Base-by-base conservation (phyloP, 345 rosid species). In the Draba incana region DNA sequence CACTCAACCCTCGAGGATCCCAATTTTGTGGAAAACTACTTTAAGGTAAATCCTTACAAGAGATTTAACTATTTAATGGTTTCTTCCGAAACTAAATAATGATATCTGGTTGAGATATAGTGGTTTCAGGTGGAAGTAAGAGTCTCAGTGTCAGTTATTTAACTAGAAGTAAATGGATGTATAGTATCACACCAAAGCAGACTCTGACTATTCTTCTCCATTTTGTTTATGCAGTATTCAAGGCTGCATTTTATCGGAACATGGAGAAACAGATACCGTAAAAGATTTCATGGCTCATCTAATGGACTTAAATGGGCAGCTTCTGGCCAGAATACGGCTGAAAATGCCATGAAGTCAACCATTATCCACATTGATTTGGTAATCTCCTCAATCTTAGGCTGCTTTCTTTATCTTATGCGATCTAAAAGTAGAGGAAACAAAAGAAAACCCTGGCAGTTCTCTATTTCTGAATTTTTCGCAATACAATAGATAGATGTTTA, bases 161-260 rank as follows among this genome's bases (percentile, higher is more conserved):
- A 42, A 59, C 6, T 35, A 12, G 11, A 55, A 27, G 48, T 56
- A 55, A 35, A 30, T 70, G 67, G 57, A 55, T 47, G 43, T 31
- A 46, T 57, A 9, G 53, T 70, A 47, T 61, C n/a, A 24, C 20
- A 15, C 48, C 2, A 4, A 44, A 42, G 44, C 23, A 74, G 57
- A 46, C 11, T 44, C 39, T 39, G 64, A 47, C 62, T 64, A 54
- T 68, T 48, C 11, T 25, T 70, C 27, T 30, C 50, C 24, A 6
- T 10, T 6, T 69, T 42, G 64, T 62, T 70, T 57, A 64, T 83
- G 69, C 82, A 92, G 98, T 81, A 76, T 84, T 93, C 98, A 68
- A 87, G 98, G 85, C 81, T 93, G 80, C 98, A 93, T 83, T 93
- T 93, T 79, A 90, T 93, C 10, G 98, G 98, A 65, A 90, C 97